Conservation (phyloP, 352 stramenopile species). For the Aphanomyces astaci region DNA sequence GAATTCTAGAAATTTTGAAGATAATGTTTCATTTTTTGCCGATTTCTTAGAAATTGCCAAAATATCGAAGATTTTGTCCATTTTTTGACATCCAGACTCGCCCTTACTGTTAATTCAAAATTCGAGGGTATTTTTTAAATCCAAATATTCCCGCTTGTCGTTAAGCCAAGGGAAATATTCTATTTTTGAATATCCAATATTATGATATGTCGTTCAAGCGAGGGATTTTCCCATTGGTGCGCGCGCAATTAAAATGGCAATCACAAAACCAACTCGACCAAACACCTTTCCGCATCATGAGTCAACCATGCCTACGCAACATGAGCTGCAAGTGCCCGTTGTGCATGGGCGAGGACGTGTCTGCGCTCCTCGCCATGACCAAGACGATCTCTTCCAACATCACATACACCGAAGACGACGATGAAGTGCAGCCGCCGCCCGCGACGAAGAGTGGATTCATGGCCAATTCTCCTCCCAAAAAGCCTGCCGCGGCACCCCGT, state of each 20-base stretch:
- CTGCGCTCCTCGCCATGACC: conserved; percentile 64
- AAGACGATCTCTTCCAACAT: conserved; percentile 79
- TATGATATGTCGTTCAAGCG: not conserved
- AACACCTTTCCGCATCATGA: conserved; percentile 5
- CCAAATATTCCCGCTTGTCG: not conserved
- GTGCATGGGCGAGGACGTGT: conserved; percentile 73
- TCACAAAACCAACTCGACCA: not conserved
- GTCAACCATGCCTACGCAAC: conserved; percentile 57
- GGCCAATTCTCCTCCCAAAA: conserved; percentile 40
- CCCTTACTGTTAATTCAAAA: too few relatives aligned
- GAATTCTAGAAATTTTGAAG: not conserved
- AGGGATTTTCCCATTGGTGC: not conserved
- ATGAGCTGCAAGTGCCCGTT: conserved; percentile 81
- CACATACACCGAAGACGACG: conserved; percentile 46
- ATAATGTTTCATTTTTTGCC: too few relatives aligned
- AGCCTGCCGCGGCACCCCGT: conserved; percentile 17
- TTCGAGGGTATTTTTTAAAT: too few relatives aligned
- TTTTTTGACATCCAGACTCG: too few relatives aligned
- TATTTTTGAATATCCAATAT: not conserved
- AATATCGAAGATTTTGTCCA: too few relatives aligned
- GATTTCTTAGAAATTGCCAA: too few relatives aligned
- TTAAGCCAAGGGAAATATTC: not conserved
- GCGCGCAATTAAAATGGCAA: conserved; percentile 1
- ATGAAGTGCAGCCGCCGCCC: conserved; percentile 27
- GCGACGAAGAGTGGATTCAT: conserved; percentile 28